Evolutionary conservation across 306 rosid species (phyloP).

Genomic region (Gillenia trifoliata): DNA sequence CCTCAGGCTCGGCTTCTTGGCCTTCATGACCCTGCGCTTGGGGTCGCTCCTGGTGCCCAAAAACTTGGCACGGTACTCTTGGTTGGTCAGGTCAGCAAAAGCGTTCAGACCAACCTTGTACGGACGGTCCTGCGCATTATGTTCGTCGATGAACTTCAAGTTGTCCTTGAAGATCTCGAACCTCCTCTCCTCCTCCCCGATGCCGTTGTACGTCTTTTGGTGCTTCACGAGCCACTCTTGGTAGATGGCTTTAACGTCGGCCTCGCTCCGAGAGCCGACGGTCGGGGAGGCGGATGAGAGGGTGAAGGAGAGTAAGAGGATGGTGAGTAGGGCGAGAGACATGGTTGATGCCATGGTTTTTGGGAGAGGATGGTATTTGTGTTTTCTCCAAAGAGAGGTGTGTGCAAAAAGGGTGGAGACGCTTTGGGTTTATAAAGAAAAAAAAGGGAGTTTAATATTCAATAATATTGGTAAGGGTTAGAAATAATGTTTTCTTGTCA

Average conservation of each 20-base stretch:
- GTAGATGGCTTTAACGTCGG: constrained; percentile 51
- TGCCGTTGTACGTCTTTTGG: constrained; percentile 54
- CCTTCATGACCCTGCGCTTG: constrained; percentile 49
- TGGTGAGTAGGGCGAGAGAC: constrained; percentile 4
- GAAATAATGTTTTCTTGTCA: background rate
- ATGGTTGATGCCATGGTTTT: constrained; percentile 32
- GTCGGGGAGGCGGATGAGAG: constrained; percentile 13
- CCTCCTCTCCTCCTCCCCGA: constrained; percentile 63
- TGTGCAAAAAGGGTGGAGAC: background rate
- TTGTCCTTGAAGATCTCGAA: constrained; percentile 71
- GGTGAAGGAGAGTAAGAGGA: constrained; percentile 35
- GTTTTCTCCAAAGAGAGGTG: background rate
- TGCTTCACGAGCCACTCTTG: constrained; percentile 61
- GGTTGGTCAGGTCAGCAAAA: constrained; percentile 75
- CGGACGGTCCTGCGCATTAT: constrained; percentile 49
- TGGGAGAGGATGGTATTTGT: background rate
- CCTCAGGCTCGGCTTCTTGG: constrained; percentile 48
- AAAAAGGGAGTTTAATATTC: background rate
- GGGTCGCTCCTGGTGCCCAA: constrained; percentile 49
- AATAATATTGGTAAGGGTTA: background rate
- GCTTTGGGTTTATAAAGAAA: constrained; percentile 8
- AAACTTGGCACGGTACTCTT: constrained; percentile 59
- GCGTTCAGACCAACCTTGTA: constrained; percentile 69
- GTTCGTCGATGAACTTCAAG: constrained; percentile 58
- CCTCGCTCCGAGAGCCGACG: constrained; percentile 24